Conservation (phyloP, 116 monocot species). For the Papilionanthe hybrid region DNA sequence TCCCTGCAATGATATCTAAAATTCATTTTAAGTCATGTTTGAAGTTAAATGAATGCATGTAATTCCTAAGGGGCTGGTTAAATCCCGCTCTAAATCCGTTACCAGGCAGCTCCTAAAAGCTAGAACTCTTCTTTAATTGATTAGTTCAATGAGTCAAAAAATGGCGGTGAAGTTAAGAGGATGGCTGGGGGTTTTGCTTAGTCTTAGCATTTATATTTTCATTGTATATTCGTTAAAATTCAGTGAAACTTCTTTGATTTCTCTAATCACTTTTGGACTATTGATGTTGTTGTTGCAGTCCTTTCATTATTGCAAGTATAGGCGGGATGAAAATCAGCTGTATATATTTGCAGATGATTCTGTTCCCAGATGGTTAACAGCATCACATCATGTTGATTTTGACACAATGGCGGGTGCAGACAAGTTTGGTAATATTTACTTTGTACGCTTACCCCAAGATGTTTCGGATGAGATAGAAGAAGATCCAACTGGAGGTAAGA, state of each 20-base stretch:
- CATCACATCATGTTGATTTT: constrained; percentile 92
- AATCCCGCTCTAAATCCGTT: background rate
- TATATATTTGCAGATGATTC: constrained; percentile 95
- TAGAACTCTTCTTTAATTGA: background rate
- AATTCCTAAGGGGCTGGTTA: background rate
- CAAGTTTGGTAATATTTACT: constrained; percentile 94
- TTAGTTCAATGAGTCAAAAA: background rate
- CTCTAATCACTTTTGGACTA: background rate
- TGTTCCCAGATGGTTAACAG: constrained; percentile 92
- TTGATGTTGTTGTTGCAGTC: constrained; percentile 53
- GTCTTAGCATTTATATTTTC: background rate
- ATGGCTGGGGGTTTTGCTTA: background rate
- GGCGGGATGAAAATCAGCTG: constrained; percentile 86
- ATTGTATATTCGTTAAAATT: background rate
- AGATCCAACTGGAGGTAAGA: constrained; percentile 96
- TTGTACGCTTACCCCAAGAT: constrained; percentile 88
- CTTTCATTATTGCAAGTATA: constrained; percentile 97
- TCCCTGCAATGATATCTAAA: background rate
- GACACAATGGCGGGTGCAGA: constrained; percentile 97
- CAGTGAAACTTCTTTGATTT: background rate
- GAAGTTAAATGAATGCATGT: background rate
- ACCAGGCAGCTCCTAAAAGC: background rate
- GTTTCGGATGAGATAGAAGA: constrained; percentile 96
- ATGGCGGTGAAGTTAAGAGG: background rate
- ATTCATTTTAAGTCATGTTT: background rate